These are phyloP conservation scores for Amborella trichopoda DNA, from an alignment of 164 flowering plant species.

Conservation along the genomic window DNA sequence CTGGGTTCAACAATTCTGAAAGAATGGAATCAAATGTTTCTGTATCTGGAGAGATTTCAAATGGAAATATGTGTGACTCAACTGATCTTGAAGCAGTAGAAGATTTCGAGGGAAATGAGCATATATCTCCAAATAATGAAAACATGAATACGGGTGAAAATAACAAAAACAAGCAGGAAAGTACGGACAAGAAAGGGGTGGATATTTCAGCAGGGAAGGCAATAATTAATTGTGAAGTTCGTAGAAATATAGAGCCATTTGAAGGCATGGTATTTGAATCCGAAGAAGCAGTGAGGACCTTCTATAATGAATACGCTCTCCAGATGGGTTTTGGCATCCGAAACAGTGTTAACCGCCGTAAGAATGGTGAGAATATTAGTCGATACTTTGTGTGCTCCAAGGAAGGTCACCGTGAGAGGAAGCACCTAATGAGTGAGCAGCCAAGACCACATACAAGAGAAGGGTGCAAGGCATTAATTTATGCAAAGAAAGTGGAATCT, in stretches of 20 bases:
- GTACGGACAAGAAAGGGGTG: too few species aligned
- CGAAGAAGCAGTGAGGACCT: conserved; percentile 34
- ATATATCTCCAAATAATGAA: too few species aligned
- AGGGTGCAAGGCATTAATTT: conserved; percentile 38
- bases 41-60: too few species aligned
- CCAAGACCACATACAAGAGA: conserved; percentile 29
- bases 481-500: conserved; percentile 23
- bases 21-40: too few species aligned
- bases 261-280: conserved; percentile 39
- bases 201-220: too few species aligned
- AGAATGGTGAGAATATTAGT: conserved; percentile 25
- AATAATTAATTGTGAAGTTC: background rate
- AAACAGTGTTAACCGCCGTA: conserved; percentile 11
- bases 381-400: conserved; percentile 32
- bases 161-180: too few species aligned
- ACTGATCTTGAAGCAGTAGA: too few species aligned
- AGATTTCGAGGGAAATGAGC: too few species aligned
- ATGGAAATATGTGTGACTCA: too few species aligned
- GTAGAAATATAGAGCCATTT: conserved; percentile 22
- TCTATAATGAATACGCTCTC: conserved; percentile 45
- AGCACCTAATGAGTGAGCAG: conserved; percentile 11
- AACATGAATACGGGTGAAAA: too few species aligned
- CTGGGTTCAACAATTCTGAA: too few species aligned
- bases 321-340: conserved; percentile 33
- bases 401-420: conserved; percentile 26